Conservation (phyloP, 768 basidiomycete species). For the Lactarius deliciosus region DNA sequence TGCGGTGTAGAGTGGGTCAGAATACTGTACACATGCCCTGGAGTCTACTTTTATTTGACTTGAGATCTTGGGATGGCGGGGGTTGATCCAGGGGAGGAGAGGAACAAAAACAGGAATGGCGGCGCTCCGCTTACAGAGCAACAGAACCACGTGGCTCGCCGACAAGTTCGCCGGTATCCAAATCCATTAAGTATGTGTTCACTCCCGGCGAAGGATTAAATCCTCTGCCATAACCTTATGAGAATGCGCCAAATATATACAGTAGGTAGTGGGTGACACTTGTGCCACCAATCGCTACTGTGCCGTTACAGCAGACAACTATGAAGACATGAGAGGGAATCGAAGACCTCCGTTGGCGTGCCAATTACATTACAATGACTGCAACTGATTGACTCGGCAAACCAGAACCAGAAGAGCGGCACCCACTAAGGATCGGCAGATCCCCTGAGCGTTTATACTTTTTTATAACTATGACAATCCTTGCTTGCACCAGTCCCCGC, state of each 20-base stretch:
- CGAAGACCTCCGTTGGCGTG: neutral
- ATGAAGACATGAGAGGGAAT: neutral
- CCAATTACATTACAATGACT: conserved; percentile 10
- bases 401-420: neutral
- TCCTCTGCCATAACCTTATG: neutral
- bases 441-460: conserved; percentile 7
- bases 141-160: conserved; percentile 1
- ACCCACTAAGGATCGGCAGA: conserved; percentile 16
- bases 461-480: conserved; percentile 18
- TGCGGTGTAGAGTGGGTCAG: neutral
- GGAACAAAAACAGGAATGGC: neutral
- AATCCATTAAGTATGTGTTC: neutral
- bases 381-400: conserved; percentile 23
- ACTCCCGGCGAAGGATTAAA: neutral
- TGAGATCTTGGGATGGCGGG: neutral
- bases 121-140: neutral
- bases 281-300: neutral
- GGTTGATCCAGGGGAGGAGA: neutral
- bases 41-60: neutral
- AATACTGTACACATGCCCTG: too few species aligned
- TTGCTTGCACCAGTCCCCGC: too few species aligned
- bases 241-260: neutral
- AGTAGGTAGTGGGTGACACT: neutral
- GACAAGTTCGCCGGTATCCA: neutral
- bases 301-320: neutral